Percentiles rank a stretch among this genome's conserved stretches.
Evolutionary conservation across 2,329 filamentous ascomycete species (phyloP).

Genomic region (Ophiocordyceps polyrhachis-furcata): DNA sequence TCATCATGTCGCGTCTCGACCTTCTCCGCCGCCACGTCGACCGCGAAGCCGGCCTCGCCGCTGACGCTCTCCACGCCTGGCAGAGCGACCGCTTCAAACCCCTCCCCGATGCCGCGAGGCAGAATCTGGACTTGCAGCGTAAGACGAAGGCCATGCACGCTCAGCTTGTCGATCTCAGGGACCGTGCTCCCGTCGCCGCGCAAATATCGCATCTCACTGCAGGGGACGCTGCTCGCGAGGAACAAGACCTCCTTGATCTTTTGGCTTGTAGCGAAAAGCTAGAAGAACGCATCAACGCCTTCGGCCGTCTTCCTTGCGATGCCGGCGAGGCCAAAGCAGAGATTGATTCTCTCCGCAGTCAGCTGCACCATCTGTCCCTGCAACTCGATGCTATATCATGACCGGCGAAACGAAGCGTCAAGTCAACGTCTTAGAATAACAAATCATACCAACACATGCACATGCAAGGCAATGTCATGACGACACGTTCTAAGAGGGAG

Average conservation of each 20-base stretch:
- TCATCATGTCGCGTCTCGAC: conserved; percentile 33
- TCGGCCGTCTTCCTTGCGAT: conserved; percentile 56
- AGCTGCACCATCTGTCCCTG: conserved; percentile 27
- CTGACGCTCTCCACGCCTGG: conserved; percentile 22
- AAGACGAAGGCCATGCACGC: conserved; percentile 46
- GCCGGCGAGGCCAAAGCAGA: conserved; percentile 48
- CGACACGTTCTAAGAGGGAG: too few relatives aligned
- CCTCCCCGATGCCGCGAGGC: conserved; percentile 38
- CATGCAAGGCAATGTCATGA: too few relatives aligned
- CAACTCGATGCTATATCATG: too few relatives aligned
- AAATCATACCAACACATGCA: too few relatives aligned
- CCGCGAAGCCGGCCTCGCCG: conserved; percentile 24
- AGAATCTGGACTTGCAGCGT: conserved; percentile 58
- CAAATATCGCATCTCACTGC: conserved; percentile 25
- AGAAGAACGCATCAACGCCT: conserved; percentile 43
- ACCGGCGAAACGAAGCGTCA: too few relatives aligned
- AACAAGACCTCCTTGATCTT: conserved; percentile 38
- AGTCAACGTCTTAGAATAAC: too few relatives aligned
- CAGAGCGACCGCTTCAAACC: conserved; percentile 30
- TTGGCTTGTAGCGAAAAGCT: conserved; percentile 38
- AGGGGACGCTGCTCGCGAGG: conserved; percentile 38
- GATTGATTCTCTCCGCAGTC: conserved; percentile 45
- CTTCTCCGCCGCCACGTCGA: conserved; percentile 37
- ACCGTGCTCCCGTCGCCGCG: conserved; percentile 15
- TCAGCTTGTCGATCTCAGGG: conserved; percentile 43